Evolutionary conservation across 805 yeast genomes (phyloP), one percentile per base, ranked within the genome.

Genomic region (Ogataea philodendri): DNA sequence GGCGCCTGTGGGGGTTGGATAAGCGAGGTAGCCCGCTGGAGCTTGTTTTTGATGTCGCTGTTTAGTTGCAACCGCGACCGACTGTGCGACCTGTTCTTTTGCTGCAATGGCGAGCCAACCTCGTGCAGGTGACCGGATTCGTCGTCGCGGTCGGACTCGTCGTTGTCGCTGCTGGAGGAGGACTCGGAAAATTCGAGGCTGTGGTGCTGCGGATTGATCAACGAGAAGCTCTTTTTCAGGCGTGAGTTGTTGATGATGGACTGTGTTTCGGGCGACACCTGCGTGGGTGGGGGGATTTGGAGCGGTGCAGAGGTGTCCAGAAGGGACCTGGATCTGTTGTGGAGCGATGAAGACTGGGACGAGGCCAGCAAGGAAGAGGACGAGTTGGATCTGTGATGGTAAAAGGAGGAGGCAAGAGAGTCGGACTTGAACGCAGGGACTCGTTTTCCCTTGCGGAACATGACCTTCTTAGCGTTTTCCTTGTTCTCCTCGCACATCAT

Each of bases 71-170:
- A 20, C 30, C 52, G 39, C 16, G 39, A 34, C 13, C 48, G 30
- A 18, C 39, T 24, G 10, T 34, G 47, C 9, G 38, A 32, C 16
- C 55, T 42, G n/a, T 36, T 32, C 22, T 53, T 46, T 44, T 46
- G 58, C 34, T 63, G 72, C 31, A 66, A 41, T n/a, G 69, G 70
- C 3, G 70, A 62, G 1, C 68, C 67, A 17, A 57, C 45, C 32
- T 59, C 63, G 32, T 31, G 25, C n/a, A n/a, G n/a, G 3, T 37
- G 34, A 17, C 14, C 31, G 20, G 41, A 30, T 10, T 45, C 49
- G 27, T 39, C 46, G 7, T 44, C 49, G 4, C 24, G 33, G 19
- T 43, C 49, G 17, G 45, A 38, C 8, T 46, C 49, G 9, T 42
- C 49, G 34, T 45, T 42, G 6, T 42, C 48, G 25, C 51, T 45